Percentiles rank a stretch among this genome's conserved stretches.
phyloP scores from a whole-genome alignment of 352 stramenopile genomes.

The Globisporangium emineosum region DNA sequence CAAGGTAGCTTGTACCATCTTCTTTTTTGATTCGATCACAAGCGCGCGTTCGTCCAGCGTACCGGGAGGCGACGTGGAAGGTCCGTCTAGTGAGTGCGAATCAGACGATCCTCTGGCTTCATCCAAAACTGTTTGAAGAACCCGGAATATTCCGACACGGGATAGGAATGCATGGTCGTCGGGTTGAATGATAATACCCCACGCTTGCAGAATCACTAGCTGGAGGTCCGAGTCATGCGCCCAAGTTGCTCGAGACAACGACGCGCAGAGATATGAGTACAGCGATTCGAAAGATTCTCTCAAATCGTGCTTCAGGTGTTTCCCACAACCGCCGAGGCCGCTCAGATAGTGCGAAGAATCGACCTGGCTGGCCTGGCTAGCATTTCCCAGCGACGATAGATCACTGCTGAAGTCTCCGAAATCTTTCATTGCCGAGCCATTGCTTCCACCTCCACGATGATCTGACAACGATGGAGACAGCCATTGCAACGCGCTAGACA shows the following conservation, averaged over 20 bases:
- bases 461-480: constrained; percentile 48
- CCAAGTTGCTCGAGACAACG: constrained; percentile 83
- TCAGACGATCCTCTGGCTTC: constrained; percentile 68
- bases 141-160: constrained; percentile 85
- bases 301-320: constrained; percentile 73
- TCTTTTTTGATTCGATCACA: constrained; percentile 51
- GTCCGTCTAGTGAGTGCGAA: constrained; percentile 24
- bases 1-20: constrained; percentile 82
- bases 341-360: constrained; percentile 67
- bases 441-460: constrained; percentile 14
- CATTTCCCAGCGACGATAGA: constrained; percentile 15
- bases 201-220: constrained; percentile 77
- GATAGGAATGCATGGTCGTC: constrained; percentile 90
- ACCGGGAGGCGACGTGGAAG: constrained; percentile 15
- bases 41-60: constrained; percentile 41
- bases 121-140: constrained; percentile 88
- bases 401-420: constrained; percentile 39
- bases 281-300: constrained; percentile 82
- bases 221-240: constrained; percentile 78
- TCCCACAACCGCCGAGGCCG: constrained; percentile 76
- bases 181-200: constrained; percentile 85
- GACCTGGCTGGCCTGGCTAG: constrained; percentile 11
- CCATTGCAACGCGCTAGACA: constrained; percentile 74
- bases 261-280: constrained; percentile 73
- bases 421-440: constrained; percentile 25